These are phyloP conservation scores for Cryptococcus deneoformans DNA, from an alignment of 1,284 basidiomycete species.

Conservation along the genomic window DNA sequence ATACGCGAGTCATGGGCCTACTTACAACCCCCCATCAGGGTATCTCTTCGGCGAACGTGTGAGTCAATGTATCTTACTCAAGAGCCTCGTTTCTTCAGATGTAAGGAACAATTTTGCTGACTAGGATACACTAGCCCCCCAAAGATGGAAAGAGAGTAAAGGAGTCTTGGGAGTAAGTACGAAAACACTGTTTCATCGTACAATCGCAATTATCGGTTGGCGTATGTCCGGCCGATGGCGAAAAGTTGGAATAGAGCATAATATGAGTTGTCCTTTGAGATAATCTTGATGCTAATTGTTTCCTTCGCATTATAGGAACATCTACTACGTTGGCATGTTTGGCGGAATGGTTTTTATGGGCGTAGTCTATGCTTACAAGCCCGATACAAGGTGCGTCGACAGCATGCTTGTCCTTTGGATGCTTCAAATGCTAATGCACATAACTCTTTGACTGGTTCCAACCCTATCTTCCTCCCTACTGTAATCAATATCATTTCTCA, in stretches of 20 bases:
- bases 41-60: slow-evolving; percentile 88
- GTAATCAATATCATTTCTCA: background rate
- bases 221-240: background rate
- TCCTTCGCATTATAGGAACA: slow-evolving; percentile 38
- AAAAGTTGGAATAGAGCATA: background rate
- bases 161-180: slow-evolving; percentile 45
- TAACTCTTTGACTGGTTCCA: background rate
- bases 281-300: too few relatives aligned
- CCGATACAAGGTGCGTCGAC: slow-evolving; percentile 80
- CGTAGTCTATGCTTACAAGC: slow-evolving; percentile 87
- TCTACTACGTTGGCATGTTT: slow-evolving; percentile 88
- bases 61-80: slow-evolving; percentile 22
- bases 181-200: background rate
- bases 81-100: background rate
- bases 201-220: background rate
- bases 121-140: slow-evolving; percentile 9
- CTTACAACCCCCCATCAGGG: slow-evolving; percentile 84
- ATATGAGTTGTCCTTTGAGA: too few relatives aligned
- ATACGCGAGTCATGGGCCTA: slow-evolving; percentile 68
- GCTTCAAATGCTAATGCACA: background rate
- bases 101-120: background rate
- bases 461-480: background rate
- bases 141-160: slow-evolving; percentile 35
- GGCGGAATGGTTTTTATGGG: slow-evolving; percentile 76
- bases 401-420: background rate